A percentile compares a stretch with the other conserved stretches of the same genome.
These are phyloP conservation scores for Phyllosticta citribraziliensis DNA, from an alignment of 2,329 filamentous ascomycete species.

Conservation along the genomic window DNA sequence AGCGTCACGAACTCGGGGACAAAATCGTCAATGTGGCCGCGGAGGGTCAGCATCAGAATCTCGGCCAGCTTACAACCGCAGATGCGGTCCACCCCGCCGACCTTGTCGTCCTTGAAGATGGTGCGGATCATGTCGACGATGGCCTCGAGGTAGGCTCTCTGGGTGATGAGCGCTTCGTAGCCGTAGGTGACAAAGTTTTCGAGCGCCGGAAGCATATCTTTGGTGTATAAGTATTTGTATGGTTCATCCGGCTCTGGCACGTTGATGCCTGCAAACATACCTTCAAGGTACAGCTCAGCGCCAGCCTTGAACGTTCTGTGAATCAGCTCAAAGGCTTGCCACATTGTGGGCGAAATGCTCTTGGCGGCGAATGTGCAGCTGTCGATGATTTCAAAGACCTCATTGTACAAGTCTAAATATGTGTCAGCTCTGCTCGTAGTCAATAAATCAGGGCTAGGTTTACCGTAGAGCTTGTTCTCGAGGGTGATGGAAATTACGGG, in stretches of 20 bases:
- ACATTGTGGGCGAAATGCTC: constrained; percentile 92
- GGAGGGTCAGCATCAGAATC: constrained; percentile 91
- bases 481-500: constrained; percentile 92
- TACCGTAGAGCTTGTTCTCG: constrained; percentile 93
- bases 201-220: constrained; percentile 90
- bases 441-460: constrained; percentile 14
- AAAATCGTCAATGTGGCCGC: constrained; percentile 78
- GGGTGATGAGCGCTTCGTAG: constrained; percentile 66
- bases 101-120: constrained; percentile 87
- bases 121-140: constrained; percentile 90
- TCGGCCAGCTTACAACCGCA: constrained; percentile 97
- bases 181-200: constrained; percentile 98
- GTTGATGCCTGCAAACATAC: constrained; percentile 17
- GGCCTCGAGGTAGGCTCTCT: constrained; percentile 76
- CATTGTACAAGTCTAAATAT: constrained; percentile 75
- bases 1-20: constrained; percentile 82
- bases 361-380: constrained; percentile 98
- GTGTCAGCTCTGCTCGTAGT: constrained; percentile 14
- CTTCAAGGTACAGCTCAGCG: constrained; percentile 88
- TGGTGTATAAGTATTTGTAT: constrained; percentile 7
- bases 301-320: constrained; percentile 96
- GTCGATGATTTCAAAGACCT: constrained; percentile 98
- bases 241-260: neutral
- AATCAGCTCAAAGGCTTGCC: constrained; percentile 94
- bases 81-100: constrained; percentile 87